These are phyloP conservation scores for Teratosphaeria nubilosa DNA, from an alignment of 2,329 filamentous ascomycete species.

Conservation along the genomic window DNA sequence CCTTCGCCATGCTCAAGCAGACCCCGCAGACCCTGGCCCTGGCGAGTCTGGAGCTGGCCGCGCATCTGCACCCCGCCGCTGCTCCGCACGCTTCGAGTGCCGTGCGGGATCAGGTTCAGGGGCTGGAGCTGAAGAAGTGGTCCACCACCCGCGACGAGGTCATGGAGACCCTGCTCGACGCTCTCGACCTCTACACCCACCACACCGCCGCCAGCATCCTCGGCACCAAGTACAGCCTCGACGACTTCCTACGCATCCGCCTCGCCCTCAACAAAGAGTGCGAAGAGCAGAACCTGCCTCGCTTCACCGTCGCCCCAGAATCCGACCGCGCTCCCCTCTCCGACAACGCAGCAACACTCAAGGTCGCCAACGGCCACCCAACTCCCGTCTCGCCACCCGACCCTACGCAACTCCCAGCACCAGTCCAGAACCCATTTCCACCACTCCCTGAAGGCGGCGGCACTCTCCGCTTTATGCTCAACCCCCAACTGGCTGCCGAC, in stretches of 20 bases:
- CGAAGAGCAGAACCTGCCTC: slow-evolving; percentile 49
- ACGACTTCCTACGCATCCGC: slow-evolving; percentile 36
- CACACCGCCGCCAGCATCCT: slow-evolving; percentile 86
- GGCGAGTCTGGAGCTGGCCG: slow-evolving; percentile 26
- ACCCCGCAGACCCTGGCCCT: slow-evolving; percentile 69
- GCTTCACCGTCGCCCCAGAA: slow-evolving; percentile 43
- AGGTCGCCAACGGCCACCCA: slow-evolving; percentile 24
- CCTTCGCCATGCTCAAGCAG: slow-evolving; percentile 84
- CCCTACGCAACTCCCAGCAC: slow-evolving; percentile 10
- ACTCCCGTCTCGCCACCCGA: slow-evolving; percentile 24
- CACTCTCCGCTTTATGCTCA: slow-evolving; percentile 30
- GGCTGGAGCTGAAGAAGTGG: slow-evolving; percentile 43
- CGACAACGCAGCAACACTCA: slow-evolving; percentile 10
- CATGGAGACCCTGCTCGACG: slow-evolving; percentile 58
- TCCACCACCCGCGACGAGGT: slow-evolving; percentile 52
- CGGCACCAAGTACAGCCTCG: slow-evolving; percentile 80
- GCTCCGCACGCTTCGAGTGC: slow-evolving; percentile 54
- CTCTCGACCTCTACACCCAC: slow-evolving; percentile 60
- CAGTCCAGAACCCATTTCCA: slow-evolving; percentile 9
- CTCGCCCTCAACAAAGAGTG: slow-evolving; percentile 36
- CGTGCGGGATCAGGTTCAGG: slow-evolving; percentile 77
- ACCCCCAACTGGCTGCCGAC: slow-evolving; percentile 72
- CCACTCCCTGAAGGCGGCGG: slow-evolving; percentile 10
- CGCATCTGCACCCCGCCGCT: slow-evolving; percentile 20
- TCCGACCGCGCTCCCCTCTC: slow-evolving; percentile 5